Evolutionary conservation across 78 protist genomes (phyloP), one percentile per base, ranked within the genome.

Genomic region (Tieghemostelium lacteum): DNA sequence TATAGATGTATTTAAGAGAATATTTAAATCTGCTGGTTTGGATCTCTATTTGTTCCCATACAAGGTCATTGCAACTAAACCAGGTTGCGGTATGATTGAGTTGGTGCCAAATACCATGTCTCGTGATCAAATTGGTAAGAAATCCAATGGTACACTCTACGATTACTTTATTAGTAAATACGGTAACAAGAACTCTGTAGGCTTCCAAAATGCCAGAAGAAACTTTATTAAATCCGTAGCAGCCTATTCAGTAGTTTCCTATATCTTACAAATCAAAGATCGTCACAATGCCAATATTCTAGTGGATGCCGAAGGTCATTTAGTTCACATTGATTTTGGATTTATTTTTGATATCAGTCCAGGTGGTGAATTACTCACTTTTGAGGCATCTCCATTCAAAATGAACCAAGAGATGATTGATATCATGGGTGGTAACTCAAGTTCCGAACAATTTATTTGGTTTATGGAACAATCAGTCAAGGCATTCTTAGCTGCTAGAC

Each of bases 261-360:
- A 78, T 65, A 40, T 97, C 22, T 64, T 97, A n/a, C 95, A 95
- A 61, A 85, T 97, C 88, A 97, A 96, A 69, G 98, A 96, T 77
- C 72, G 98, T 55, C 97, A 97, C 92, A 95, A 97, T 70, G 98
- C 98, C 24, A 97, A 97, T 63, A 94, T 97, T 49, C 78, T 97
- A 37, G 71, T 97, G 2, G 94, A 88, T 14, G 95, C 94, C 26
- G 85, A 75, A 3, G 98, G 98, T 26, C 98, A 96, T 73, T 66
- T 97, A 33, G 74, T 97, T 54, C 98, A 97, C 85, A 97, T 97
- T 49, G 98, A 96, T 78, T 96, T 96, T 57, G 98, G 98, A 52
- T 97, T 88, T 88, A 80, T 96, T 57, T 96, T 95, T 63, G 97
- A 95, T 88, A 77, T 75, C 50, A 85, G 95, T 7, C 97, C 97